phyloP scores from a whole-genome alignment of 1,284 basidiomycete genomes.

The Ustilago esculenta region DNA sequence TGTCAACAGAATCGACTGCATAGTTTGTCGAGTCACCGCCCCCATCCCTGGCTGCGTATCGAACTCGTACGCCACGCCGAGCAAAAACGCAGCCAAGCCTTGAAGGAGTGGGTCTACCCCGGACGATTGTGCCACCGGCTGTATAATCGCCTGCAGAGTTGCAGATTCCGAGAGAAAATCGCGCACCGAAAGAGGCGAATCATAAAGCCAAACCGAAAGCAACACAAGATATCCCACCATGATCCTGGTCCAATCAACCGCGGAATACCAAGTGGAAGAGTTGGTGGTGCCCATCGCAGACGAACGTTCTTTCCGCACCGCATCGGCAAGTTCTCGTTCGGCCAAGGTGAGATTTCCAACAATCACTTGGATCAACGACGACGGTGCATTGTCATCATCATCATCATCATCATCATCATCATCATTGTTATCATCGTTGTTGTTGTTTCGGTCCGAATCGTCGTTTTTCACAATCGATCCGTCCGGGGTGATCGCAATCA shows the following conservation, averaged over 20 bases:
- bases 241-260: constrained; percentile 79
- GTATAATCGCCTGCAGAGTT: constrained; percentile 80
- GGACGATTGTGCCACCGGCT: constrained; percentile 88
- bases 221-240: constrained; percentile 86
- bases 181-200: constrained; percentile 84
- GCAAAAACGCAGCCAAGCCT: constrained; percentile 87
- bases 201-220: constrained; percentile 94
- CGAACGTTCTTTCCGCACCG: constrained; percentile 58
- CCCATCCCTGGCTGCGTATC: constrained; percentile 50
- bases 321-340: constrained; percentile 70
- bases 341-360: constrained; percentile 76
- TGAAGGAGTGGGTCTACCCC: constrained; percentile 87
- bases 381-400: constrained; percentile 70
- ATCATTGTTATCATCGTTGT: constrained; percentile 13
- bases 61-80: constrained; percentile 83
- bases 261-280: constrained; percentile 31
- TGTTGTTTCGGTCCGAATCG: too few relatives aligned
- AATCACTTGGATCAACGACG: constrained; percentile 71
- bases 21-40: constrained; percentile 52
- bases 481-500: constrained; percentile 68
- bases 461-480: constrained; percentile 38
- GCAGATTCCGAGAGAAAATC: constrained; percentile 89
- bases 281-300: constrained; percentile 34
- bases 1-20: constrained; percentile 79
- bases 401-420: constrained; percentile 61